Evolutionary conservation across 495 filamentous ascomycete genomes (phyloP), one percentile per base, ranked within the genome.

Genomic region (Aspergillus bertholletiae): DNA sequence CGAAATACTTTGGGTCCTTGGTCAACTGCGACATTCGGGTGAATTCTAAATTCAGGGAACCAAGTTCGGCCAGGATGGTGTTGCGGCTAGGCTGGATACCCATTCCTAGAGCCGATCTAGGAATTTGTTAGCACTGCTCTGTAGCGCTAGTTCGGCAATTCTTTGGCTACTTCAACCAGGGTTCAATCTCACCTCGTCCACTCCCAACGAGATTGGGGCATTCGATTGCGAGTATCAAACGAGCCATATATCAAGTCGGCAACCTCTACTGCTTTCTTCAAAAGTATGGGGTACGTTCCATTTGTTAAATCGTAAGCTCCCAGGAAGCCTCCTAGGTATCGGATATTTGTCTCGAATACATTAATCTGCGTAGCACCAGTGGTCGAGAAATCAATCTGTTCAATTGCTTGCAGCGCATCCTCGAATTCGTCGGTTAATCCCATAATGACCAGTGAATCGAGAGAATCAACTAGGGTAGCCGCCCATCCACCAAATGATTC

Each of bases 201-300:
- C 37, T 75, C 59, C 77, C 75, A 85, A 49, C 77, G 72, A 34
- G 79, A 80, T 49, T 89, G 66, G 9, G 93, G 94, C 90, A 99
- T 95, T 50, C 90, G 80, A 64, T 97, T 97, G 2, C 90, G 89
- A 13, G 94, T 97, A 67, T 99, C 94, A 68, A 99, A 99, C 8
- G 89, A 86, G 53, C 88, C 83, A 74, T 91, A 96, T 30, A 98
- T 70, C 48, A 99, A 80, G 54, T 96, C 89, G 9, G 83, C 95
- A 35, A 99, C 74, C 68, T 96, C 90, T 8, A 82, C 75, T 0
- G 94, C 92, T 69, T 97, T 97, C 53, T 87, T 80, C 32, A 99
- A 75, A 27, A 99, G 73, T 21, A 86, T 76, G 11, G 78, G 74
- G 52, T 82, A 67, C 49, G 82, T 85, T n/a, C 77, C 84, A 6